Evolutionary conservation across 2,329 filamentous ascomycete genomes (phyloP).

Genomic region (Cadophora luteo-olivacea): DNA sequence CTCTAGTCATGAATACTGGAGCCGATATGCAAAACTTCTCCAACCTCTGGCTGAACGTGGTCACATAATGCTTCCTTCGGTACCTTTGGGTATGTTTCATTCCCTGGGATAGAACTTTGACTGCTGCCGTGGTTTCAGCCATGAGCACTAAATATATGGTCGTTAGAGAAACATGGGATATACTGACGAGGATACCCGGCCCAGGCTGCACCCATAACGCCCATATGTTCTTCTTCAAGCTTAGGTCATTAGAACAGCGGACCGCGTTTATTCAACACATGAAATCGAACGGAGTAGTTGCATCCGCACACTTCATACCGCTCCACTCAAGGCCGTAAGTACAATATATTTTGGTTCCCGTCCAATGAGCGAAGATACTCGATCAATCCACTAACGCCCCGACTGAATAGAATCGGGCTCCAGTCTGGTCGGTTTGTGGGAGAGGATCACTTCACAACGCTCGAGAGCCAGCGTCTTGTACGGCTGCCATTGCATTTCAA

Average conservation of each 20-base stretch:
- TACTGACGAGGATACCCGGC: no score
- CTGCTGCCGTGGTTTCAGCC: no score
- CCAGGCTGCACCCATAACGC: conserved; percentile 11
- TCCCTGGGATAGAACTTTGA: no score
- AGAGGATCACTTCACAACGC: conserved; percentile 8
- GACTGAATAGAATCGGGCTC: not conserved
- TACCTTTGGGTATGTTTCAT: not conserved
- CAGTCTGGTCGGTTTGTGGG: conserved; percentile 10
- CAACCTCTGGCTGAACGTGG: not conserved
- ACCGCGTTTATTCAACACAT: conserved; percentile 1
- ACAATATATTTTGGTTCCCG: not conserved
- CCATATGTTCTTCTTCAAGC: conserved; percentile 7
- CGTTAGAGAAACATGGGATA: no score
- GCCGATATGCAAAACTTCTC: not conserved
- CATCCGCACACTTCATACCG: conserved; percentile 2
- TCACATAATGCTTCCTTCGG: not conserved
- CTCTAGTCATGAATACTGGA: not conserved
- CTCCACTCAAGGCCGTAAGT: conserved; percentile 10
- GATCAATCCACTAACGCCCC: not conserved
- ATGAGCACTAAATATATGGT: no score
- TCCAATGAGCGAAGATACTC: no score
- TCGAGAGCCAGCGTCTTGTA: conserved; percentile 10
- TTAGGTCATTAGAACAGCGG: not conserved
- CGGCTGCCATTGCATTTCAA: conserved; percentile 2
- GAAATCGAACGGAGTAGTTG: not conserved